Conservation (phyloP, 2,329 filamentous ascomycete genomes). For the Huntiella savannae region DNA sequence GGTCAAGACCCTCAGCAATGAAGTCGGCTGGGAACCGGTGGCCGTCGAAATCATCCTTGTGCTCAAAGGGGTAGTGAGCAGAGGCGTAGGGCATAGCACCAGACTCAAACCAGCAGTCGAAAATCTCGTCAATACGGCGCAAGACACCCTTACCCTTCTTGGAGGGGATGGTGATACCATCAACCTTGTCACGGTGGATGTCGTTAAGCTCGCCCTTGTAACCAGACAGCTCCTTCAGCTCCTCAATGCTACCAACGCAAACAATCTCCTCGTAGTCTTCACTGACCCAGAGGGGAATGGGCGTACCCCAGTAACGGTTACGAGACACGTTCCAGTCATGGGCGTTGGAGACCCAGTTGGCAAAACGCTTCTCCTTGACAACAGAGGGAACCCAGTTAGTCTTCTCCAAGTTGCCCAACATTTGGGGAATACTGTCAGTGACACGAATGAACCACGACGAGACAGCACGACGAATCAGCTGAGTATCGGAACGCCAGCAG, state of each 20-base stretch:
- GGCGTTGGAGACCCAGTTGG: conserved; percentile 15
- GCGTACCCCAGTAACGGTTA: conserved; percentile 16
- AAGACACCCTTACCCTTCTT: conserved; percentile 15
- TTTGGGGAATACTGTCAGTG: conserved; percentile 13
- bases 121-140: conserved; percentile 15
- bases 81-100: conserved; percentile 16
- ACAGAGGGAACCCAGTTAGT: conserved; percentile 15
- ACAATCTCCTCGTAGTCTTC: conserved; percentile 16
- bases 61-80: conserved; percentile 16
- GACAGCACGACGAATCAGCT: conserved; percentile 15
- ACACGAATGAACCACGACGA: conserved; percentile 17
- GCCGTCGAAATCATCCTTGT: conserved; percentile 13
- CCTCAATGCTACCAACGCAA: conserved; percentile 14
- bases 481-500: conserved; percentile 16
- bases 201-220: conserved; percentile 13
- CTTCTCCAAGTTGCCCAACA: conserved; percentile 14
- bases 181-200: conserved; percentile 16
- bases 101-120: conserved; percentile 17
- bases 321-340: conserved; percentile 15
- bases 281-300: conserved; percentile 16
- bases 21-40: conserved; percentile 16
- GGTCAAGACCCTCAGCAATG: conserved; percentile 16
- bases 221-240: conserved; percentile 15
- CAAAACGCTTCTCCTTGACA: conserved; percentile 16
- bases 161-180: conserved; percentile 15